Base-by-base conservation (phyloP, 768 basidiomycete genomes). In the Asterophora parasitica region DNA sequence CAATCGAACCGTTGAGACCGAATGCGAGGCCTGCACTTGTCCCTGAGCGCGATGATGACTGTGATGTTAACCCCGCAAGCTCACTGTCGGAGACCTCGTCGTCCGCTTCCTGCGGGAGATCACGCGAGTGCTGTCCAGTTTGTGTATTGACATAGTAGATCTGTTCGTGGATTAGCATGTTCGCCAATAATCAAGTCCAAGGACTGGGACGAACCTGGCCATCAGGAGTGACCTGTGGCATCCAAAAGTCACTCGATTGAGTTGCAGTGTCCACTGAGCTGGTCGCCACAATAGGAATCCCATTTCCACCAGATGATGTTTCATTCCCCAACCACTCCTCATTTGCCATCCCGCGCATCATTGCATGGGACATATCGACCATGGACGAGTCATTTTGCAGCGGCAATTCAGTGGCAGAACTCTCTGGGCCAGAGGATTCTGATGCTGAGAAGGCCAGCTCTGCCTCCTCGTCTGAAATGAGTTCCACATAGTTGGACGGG, bases 101-200 rank as follows among this genome's bases (percentile, higher is more conserved):
- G 41, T 87, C 84, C 9, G 74, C 68, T 60, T 89, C 88, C 39
- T 73, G 71, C 17, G 93, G 93, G n/a, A 95, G 68, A 57, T 96
- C 90, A 56, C 83, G 78, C 20, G 92, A 83, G 34, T 81, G 81
- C 63, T 90, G 78, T 27, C 88, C 88, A 4, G 88, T 91, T 55
- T 87, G 79, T 1, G 90, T 91, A 60, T 98, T 99, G 53, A 91
- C 78, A 68, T 97, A 99, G 73, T 84, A 94, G 62, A 99, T 92
- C 93, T 96, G 46, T 20, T 43, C 17, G 15, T n/a, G 33, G 42
- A 39, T 46, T 16, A 42, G 40, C 37, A 12, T 9, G 9, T 10
- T 31, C 8, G 37, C 31, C 28, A 38, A 35, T 34, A n/a, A 26
- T 10, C 7, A 31, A 31, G 9, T 33, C 10, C 11, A 34, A 31